Base-by-base conservation (phyloP, 2,329 filamentous ascomycete genomes). In the Penicillium glabrum region DNA sequence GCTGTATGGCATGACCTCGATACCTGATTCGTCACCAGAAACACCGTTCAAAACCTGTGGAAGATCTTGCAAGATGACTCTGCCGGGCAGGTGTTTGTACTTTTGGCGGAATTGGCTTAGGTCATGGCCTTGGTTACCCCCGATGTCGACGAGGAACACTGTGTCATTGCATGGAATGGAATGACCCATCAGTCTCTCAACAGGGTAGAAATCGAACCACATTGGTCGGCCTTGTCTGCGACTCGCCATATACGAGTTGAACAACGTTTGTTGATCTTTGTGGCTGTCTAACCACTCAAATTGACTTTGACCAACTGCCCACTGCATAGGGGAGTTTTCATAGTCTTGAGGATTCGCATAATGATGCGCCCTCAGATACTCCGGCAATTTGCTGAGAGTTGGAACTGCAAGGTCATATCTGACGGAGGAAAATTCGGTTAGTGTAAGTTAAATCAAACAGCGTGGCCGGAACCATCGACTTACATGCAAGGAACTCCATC, bases 51-150 rank as follows among this genome's bases (percentile, higher is more conserved):
- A 52, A 26, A 69, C 66, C 19, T 56, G 60, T 1, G 76, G 73
- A 3, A 77, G 63, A 55, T 80, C 77, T 57, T 80, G 73, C 16
- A 79, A 61, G 2, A 79, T 60, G 5, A 79, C 46, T 5, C 63
- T 67, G 0, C 72, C 75, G 0, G 69, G 71, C 2, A 74, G 46
- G 41, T 74, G 57, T 2, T 70, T 67, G 31, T 73, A 67, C 37
- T 64, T 65, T 7, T 69, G 56, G 1, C 72, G 63, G 23, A 79
- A 67, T 3, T 59, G 63, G 5, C 62, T 53, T 6, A 75, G 58
- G 39, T 79, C 76, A 44, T 77, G 69, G 0, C 77, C 77, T 29
- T 74, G 68, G 46, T 72, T 74, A 0, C 77, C 77, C 7, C 77
- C 77, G 2, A 79, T 63, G 33, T 79, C 77, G 13, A 79, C 75